Evolutionary conservation across 306 rosid genomes (phyloP), one percentile per base, ranked within the genome.

Genomic region (Sphenostylis stenocarpa): DNA sequence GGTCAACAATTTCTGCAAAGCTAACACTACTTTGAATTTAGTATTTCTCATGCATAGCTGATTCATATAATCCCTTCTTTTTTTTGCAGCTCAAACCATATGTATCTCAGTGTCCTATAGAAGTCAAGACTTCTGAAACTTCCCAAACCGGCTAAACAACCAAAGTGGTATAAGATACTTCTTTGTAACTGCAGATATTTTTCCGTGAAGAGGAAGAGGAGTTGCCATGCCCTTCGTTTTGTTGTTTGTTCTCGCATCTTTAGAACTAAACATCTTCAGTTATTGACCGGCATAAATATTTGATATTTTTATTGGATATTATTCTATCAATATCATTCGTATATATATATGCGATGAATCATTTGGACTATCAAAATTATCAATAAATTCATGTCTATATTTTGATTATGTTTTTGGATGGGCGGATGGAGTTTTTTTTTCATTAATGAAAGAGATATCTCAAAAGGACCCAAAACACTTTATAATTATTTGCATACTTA

Each of bases 71-170:
- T 52, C 38, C 52, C 8, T 41, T 26, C 28, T 47, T 47, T 72
- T 45, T 29, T 47, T 15, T 72, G 78, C 87, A 86, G 88, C 88
- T 86, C 57, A 86, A 84, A 64, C 86, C 90, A 53, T 86, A 86
- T 19, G 90, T 86, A 41, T 81, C 90, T 57, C 90, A 86, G 77
- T 81, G 90, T 62, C 84, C 90, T 28, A n/a, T 33, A 77, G 85
- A 70, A 65, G 31, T 48, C 61, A 53, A 69, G 4, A 52, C 85
- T 31, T 51, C 84, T 1, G 86, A 81, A 53, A 75, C 80, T 69
- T 81, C 86, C 66, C 81, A 64, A 48, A 45, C 66, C 66, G 15
- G 29, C 79, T 53, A 72, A 86, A 73, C 80, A 73, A 68, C 49
- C 29, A 26, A 48, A 66, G 55, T 76, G 26, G 38, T 23, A 3